Evolutionary conservation across 2,329 filamentous ascomycete genomes (phyloP).

Genomic region (Ceratocystis variospora): DNA sequence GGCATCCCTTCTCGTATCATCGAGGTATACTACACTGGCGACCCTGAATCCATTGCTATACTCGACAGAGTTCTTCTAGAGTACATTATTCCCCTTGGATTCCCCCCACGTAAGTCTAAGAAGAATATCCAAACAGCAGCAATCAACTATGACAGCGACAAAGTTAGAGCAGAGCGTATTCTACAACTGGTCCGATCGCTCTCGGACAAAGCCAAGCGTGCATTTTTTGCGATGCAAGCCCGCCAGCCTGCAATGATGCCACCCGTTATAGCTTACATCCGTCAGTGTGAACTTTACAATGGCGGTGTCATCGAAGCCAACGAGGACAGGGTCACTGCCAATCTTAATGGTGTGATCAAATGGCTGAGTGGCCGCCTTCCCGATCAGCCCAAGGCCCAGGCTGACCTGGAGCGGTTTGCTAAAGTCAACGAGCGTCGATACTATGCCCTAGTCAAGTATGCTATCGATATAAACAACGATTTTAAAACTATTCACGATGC

Average conservation of each 20-base stretch:
- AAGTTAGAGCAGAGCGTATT: constrained; percentile 70
- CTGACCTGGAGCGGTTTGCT: constrained; percentile 79
- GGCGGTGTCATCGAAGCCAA: constrained; percentile 68
- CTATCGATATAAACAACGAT: constrained; percentile 72
- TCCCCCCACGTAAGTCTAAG: constrained; percentile 55
- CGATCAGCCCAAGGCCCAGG: constrained; percentile 55
- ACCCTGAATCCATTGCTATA: constrained; percentile 68
- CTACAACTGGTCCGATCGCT: constrained; percentile 68
- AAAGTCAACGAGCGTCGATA: constrained; percentile 79
- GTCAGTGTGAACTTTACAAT: constrained; percentile 79
- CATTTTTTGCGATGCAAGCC: constrained; percentile 75
- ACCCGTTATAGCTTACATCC: constrained; percentile 61
- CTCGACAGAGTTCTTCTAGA: constrained; percentile 79
- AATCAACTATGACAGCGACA: constrained; percentile 45
- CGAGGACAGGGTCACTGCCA: constrained; percentile 52
- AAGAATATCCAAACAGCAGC: constrained; percentile 42
- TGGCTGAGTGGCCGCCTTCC: constrained; percentile 64
- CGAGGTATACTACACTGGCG: constrained; percentile 80
- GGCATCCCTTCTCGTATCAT: constrained; percentile 76
- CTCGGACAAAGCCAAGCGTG: constrained; percentile 63
- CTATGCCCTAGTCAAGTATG: constrained; percentile 79
- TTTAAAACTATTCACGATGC: constrained; percentile 84
- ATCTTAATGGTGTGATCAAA: constrained; percentile 58
- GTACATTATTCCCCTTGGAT: constrained; percentile 75
- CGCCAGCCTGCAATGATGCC: constrained; percentile 63